phyloP scores from a whole-genome alignment of 306 rosid species.

The Rosa persica region DNA sequence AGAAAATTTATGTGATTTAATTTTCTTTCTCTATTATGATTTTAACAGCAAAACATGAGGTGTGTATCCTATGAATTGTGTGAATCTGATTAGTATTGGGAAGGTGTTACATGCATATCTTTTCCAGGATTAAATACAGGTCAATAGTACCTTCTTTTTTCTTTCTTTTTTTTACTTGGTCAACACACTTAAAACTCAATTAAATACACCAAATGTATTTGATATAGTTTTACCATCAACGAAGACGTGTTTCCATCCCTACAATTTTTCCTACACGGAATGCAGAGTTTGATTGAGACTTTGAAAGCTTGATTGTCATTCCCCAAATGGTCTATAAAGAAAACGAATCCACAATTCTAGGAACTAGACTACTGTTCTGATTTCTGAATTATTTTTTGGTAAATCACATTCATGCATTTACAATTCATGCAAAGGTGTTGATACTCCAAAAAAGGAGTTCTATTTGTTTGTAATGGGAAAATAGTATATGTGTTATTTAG shows the following conservation, averaged over 20 bases:
- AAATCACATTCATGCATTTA: too few relatives aligned
- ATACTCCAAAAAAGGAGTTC: too few relatives aligned
- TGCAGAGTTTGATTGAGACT: neutral
- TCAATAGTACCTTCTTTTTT: neutral
- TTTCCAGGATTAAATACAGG: neutral
- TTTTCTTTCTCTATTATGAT: neutral
- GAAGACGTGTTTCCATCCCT: neutral
- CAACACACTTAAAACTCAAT: conserved; percentile 2
- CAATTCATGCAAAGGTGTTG: too few relatives aligned
- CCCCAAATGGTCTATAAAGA: neutral
- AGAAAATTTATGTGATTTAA: neutral
- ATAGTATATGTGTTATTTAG: neutral
- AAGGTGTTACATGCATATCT: conserved; percentile 4
- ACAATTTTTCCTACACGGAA: neutral
- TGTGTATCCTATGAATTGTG: neutral
- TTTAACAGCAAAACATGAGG: neutral
- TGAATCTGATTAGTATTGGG: neutral
- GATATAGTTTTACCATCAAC: neutral
- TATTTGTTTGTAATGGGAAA: too few relatives aligned
- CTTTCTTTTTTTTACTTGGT: neutral
- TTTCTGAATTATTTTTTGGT: neutral
- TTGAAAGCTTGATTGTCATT: neutral
- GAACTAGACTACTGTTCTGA: neutral
- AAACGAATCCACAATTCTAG: neutral
- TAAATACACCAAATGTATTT: neutral